Base-by-base conservation (phyloP, 176 grass and related monocot genomes). In the Oryza meyeriana region DNA sequence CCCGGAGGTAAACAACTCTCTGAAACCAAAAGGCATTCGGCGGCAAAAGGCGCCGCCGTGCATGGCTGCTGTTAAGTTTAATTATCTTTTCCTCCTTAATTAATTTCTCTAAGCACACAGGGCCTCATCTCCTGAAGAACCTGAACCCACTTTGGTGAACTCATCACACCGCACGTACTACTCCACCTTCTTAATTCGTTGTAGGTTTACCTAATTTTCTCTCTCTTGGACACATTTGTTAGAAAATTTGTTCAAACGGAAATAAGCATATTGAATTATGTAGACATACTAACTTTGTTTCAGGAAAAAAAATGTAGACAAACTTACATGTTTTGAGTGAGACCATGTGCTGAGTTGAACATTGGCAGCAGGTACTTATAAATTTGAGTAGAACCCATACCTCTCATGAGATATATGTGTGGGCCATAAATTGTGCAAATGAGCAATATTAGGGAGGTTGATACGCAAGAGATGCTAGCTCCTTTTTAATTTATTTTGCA, bases 21-120 rank as follows among this genome's bases (percentile, higher is more conserved):
- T 63, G 6, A 81, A 85, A 89, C 10, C 69, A 8, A 85, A 89
- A 89, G 77, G 76, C 80, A 25, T 36, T 10, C 67, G 67, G 59
- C 82, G 70, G 64, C 82, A 85, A 85, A 88, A 88, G 67, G 27
- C 24, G 66, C 59, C 42, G 11, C 26, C 80, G 25, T 73, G 55
- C 80, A 34, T 82, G 55, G 72, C 66, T 17, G 64, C 69, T 28
- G 16, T 8, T 38, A 9, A 55, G 50, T 7, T n/a, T 55, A 11
- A 9, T 9, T 40, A 52, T 55, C 13, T 34, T 38, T 10, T 27
- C 35, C 42, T 2, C 28, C 30, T 66, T 10, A 59, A 11, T 25
- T 59, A 59, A 13, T 25, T 10, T 76, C 39, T n/a, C 11, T 58
- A 58, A 62, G 66, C 52, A 45, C 59, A 36, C 42, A 16, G 28